phyloP scores from a whole-genome alignment of 176 grass and related monocot genomes.

The Alloteropsis semialata region DNA sequence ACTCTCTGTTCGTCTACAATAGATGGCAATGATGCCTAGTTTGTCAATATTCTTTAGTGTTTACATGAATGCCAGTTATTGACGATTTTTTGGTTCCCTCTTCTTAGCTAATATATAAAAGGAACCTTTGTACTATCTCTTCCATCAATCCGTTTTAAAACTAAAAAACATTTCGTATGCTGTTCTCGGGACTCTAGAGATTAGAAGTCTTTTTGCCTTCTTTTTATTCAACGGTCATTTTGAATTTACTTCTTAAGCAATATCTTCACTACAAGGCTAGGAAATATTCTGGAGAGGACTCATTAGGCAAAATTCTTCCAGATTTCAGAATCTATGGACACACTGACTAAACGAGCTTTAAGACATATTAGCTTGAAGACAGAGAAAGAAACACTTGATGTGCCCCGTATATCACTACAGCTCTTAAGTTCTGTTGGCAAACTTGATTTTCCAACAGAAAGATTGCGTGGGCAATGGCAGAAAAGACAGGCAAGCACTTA shows the following conservation, averaged over 20 bases:
- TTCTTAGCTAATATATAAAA: slow-evolving; percentile 1
- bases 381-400: slow-evolving; percentile 50
- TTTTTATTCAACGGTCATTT: background rate
- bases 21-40: background rate
- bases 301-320: slow-evolving; percentile 41
- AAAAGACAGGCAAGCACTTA: slow-evolving; percentile 69
- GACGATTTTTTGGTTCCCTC: background rate
- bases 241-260: background rate
- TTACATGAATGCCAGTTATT: background rate
- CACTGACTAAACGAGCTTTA: slow-evolving; percentile 66
- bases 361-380: slow-evolving; percentile 46
- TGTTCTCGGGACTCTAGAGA: background rate
- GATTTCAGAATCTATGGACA: slow-evolving; percentile 88
- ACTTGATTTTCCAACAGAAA: slow-evolving; percentile 75
- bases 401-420: slow-evolving; percentile 67
- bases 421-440: slow-evolving; percentile 71
- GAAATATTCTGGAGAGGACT: slow-evolving; percentile 17
- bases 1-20: slow-evolving; percentile 6
- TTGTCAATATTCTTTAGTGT: slow-evolving; percentile 8
- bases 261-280: background rate
- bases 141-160: background rate
- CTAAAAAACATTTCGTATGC: background rate
- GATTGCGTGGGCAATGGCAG: slow-evolving; percentile 61
- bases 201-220: background rate
- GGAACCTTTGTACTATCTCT: background rate